A percentile compares a stretch with the other conserved stretches of the same genome.
phyloP scores from a whole-genome alignment of 805 yeast genomes.

The Starmerella riodocensis region DNA sequence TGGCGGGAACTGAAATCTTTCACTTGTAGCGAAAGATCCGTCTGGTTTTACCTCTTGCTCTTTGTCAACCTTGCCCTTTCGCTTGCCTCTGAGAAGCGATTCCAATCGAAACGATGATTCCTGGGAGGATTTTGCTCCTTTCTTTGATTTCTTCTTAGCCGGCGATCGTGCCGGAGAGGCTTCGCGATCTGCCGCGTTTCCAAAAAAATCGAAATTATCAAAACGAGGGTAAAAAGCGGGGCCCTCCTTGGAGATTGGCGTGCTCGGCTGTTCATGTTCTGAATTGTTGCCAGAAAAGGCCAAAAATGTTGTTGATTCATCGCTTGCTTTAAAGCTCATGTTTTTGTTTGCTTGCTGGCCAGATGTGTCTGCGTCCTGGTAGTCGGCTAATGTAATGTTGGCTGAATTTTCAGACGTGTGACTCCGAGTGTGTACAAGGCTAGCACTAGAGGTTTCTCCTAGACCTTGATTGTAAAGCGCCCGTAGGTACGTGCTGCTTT shows the following conservation, averaged over 20 bases:
- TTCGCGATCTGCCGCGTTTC: neutral
- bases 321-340: no score
- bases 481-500: neutral
- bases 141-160: neutral
- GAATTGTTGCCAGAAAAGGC: no score
- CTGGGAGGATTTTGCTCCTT: slow-evolving; percentile 2
- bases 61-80: slow-evolving; percentile 16
- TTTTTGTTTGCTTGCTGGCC: no score
- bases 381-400: slow-evolving; percentile 4
- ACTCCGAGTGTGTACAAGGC: neutral
- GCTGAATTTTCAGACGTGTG: slow-evolving; percentile 7
- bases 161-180: neutral
- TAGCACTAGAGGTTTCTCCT: neutral
- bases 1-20: slow-evolving; percentile 15
- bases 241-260: neutral
- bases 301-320: no score
- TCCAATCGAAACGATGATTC: slow-evolving; percentile 29
- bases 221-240: neutral
- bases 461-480: neutral
- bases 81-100: slow-evolving; percentile 24
- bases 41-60: slow-evolving; percentile 7
- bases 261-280: neutral
- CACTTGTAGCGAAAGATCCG: neutral
- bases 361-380: slow-evolving; percentile 4
- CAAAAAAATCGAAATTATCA: slow-evolving; percentile 3